phyloP scores from a whole-genome alignment of 805 yeast species.

The Ogataea polymorpha region DNA sequence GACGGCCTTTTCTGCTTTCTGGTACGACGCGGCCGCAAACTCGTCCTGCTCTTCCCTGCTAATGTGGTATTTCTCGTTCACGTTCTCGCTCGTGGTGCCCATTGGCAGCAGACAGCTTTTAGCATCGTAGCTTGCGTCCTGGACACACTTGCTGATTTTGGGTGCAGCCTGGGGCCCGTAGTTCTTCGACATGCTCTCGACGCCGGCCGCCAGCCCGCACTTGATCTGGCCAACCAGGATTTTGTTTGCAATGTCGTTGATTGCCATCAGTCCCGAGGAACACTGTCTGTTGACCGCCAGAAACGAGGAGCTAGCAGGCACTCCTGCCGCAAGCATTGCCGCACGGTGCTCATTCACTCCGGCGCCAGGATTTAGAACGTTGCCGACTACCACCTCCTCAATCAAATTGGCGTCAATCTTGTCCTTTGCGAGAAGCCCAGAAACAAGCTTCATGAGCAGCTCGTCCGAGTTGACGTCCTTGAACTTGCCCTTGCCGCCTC shows the following conservation, averaged over 20 bases:
- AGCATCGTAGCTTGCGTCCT: conserved; percentile 46
- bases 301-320: conserved; percentile 77
- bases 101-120: conserved; percentile 85
- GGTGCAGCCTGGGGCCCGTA: conserved; percentile 81
- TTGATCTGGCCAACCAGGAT: conserved; percentile 85
- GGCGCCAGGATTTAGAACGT: conserved; percentile 87
- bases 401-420: conserved; percentile 52
- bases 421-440: conserved; percentile 53
- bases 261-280: conserved; percentile 89
- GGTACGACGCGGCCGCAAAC: conserved; percentile 84
- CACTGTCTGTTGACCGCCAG: conserved; percentile 90
- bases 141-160: conserved; percentile 45
- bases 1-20: conserved; percentile 78
- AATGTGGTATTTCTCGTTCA: conserved; percentile 64
- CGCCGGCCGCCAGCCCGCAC: conserved; percentile 90
- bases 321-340: conserved; percentile 86
- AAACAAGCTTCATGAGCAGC: conserved; percentile 61
- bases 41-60: conserved; percentile 75
- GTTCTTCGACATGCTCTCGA: conserved; percentile 88
- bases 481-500: conserved; percentile 83
- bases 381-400: conserved; percentile 87
- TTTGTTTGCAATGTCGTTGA: conserved; percentile 85
- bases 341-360: conserved; percentile 96
- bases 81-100: conserved; percentile 95
- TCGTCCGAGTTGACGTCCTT: conserved; percentile 82